Evolutionary conservation across 768 basidiomycete genomes (phyloP).

Genomic region (Boletales sp.): DNA sequence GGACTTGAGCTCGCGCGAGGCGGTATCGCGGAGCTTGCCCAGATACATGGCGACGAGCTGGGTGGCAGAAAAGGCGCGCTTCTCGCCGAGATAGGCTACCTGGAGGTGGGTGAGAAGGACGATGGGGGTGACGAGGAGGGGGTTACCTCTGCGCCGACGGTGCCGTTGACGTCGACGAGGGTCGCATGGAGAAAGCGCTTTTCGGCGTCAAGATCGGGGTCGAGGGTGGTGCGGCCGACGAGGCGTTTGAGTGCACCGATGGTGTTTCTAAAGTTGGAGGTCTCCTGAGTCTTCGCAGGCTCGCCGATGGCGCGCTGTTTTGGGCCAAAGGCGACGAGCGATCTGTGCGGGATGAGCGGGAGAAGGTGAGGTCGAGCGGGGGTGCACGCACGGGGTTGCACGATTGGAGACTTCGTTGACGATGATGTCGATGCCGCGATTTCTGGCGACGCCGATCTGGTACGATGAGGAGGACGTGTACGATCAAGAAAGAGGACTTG

Average conservation of each 20-base stretch:
- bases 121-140: neutral
- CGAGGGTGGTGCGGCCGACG: conserved; percentile 74
- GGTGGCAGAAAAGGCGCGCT: conserved; percentile 73
- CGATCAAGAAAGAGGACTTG: conserved; percentile 23
- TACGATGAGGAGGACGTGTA: neutral
- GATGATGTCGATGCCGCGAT: conserved; percentile 98
- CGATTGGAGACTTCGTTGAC: conserved; percentile 97
- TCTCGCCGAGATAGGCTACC: conserved; percentile 89
- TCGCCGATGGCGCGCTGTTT: conserved; percentile 93
- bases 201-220: conserved; percentile 83
- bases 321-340: conserved; percentile 89
- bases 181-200: conserved; percentile 88
- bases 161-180: conserved; percentile 79
- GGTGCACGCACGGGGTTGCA: conserved; percentile 81
- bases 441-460: conserved; percentile 92
- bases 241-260: conserved; percentile 90
- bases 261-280: conserved; percentile 97
- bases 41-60: conserved; percentile 92
- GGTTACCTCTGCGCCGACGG: conserved; percentile 78
- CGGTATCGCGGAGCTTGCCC: conserved; percentile 85
- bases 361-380: neutral
- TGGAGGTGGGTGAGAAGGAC: conserved; percentile 30
- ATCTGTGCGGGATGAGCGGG: conserved; percentile 46
- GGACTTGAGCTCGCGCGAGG: conserved; percentile 79
- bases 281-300: conserved; percentile 95